These are phyloP conservation scores for Talaromyces stipitatus DNA, from an alignment of 495 filamentous ascomycete species.

Conservation along the genomic window DNA sequence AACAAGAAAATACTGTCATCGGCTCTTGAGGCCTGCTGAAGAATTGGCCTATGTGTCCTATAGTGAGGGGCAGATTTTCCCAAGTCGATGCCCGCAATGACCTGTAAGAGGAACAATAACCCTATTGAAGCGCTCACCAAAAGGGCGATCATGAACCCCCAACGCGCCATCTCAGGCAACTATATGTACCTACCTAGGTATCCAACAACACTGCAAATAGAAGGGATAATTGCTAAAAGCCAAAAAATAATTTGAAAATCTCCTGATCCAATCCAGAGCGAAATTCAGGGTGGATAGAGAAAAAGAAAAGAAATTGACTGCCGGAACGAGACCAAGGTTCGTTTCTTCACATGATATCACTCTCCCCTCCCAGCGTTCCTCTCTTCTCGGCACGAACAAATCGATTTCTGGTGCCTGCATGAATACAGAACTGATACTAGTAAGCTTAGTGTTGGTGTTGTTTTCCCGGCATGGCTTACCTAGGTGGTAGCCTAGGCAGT, in stretches of 20 bases:
- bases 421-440: neutral
- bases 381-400: neutral
- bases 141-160: neutral
- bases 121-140: neutral
- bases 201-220: neutral
- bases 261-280: neutral
- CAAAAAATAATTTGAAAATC: too few species aligned
- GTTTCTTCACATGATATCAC: neutral
- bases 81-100: neutral
- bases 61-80: neutral
- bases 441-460: neutral
- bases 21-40: neutral
- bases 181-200: neutral
- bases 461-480: neutral
- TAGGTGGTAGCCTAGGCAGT: neutral
- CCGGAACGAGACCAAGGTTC: neutral
- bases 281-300: neutral
- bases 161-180: neutral
- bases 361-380: neutral
- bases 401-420: neutral
- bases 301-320: neutral
- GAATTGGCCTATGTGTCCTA: neutral
- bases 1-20: constrained; percentile 58
- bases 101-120: neutral
- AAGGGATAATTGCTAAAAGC: neutral